Percentiles rank a stretch among this genome's conserved stretches.
Evolutionary conservation across 2,329 filamentous ascomycete species (phyloP).

Genomic region (Ascochyta pisi): DNA sequence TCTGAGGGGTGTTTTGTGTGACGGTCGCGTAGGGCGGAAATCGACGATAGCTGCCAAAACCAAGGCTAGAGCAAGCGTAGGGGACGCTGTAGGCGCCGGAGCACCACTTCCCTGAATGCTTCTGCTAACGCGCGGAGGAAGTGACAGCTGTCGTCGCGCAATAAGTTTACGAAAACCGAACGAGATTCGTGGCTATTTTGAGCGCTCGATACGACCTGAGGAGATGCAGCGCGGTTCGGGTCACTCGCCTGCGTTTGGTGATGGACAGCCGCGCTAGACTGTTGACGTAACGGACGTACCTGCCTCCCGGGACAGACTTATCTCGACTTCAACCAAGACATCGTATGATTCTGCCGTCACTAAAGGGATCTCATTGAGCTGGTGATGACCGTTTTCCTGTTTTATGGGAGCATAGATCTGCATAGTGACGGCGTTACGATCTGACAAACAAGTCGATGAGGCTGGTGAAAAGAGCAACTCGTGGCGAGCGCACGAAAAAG

Average conservation of each 20-base stretch:
- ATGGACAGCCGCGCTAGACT: constrained; percentile 6
- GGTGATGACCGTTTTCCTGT: constrained; percentile 10
- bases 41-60: constrained; percentile 11
- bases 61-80: constrained; percentile 11
- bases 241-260: constrained; percentile 4
- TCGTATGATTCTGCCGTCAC: constrained; percentile 23
- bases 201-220: constrained; percentile 6
- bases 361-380: constrained; percentile 12
- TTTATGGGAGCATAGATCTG: constrained; percentile 10
- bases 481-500: constrained; percentile 12
- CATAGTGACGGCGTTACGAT: constrained; percentile 9
- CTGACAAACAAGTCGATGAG: constrained; percentile 12
- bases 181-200: constrained; percentile 7
- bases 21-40: constrained; percentile 27
- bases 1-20: constrained; percentile 9
- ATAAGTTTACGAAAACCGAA: constrained; percentile 7
- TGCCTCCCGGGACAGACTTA: constrained; percentile 24
- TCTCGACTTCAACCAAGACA: constrained; percentile 22
- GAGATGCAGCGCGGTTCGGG: constrained; percentile 11
- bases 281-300: constrained; percentile 24
- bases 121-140: background rate
- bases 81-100: background rate
- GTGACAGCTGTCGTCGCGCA: constrained; percentile 8
- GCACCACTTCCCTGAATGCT: background rate
- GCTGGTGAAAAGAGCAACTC: constrained; percentile 8